Conservation (phyloP, 177 flowering plant species). For the Vitis hybrid region DNA sequence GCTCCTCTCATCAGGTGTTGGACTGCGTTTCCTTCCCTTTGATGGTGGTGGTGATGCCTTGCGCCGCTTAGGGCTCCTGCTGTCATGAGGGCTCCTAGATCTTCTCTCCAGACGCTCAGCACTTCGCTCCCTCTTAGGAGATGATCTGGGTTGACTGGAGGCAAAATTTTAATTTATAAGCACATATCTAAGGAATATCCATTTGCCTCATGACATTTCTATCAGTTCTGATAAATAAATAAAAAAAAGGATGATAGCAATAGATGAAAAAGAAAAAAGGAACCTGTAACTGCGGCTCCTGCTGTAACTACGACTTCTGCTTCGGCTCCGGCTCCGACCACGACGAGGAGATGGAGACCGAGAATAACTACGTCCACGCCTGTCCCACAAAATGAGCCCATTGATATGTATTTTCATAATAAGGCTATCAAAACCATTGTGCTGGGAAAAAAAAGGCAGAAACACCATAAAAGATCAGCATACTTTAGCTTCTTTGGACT, state of each 20-base stretch:
- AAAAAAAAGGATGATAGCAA: neutral
- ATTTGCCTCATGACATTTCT: too few species aligned
- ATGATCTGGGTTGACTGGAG: constrained; percentile 68
- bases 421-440: too few species aligned
- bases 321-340: constrained; percentile 61
- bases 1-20: constrained; percentile 37
- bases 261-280: neutral
- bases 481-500: constrained; percentile 83
- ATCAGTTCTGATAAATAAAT: too few species aligned
- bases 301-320: constrained; percentile 43
- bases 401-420: neutral
- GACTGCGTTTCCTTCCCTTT: constrained; percentile 37
- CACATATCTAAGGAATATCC: too few species aligned
- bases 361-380: constrained; percentile 47
- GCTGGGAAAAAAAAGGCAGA: neutral
- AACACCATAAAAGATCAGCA: neutral
- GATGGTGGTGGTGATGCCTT: constrained; percentile 32
- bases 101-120: constrained; percentile 42
- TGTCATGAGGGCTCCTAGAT: constrained; percentile 52
- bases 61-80: constrained; percentile 48
- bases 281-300: constrained; percentile 87
- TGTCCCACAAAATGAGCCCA: constrained; percentile 5
- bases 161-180: neutral
- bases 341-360: constrained; percentile 78
- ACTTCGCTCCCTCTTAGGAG: constrained; percentile 53